Evolutionary conservation across 352 stramenopile species (phyloP).

Genomic region (Phytophthora crassamura): DNA sequence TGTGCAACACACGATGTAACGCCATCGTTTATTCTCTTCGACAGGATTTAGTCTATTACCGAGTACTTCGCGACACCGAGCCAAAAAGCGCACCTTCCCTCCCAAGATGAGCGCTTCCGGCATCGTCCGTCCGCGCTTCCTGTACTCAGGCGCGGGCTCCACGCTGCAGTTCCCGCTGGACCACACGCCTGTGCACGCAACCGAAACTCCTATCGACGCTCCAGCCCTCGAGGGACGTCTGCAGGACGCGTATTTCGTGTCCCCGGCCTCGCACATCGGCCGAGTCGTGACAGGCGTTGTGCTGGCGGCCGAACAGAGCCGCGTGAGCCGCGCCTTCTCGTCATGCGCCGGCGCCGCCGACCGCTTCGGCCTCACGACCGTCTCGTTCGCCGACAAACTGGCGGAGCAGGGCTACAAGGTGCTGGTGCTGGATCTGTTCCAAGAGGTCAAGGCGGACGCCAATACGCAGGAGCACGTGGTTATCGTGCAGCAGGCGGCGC

Average conservation of each 20-base stretch:
- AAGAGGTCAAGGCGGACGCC: constrained; percentile 29
- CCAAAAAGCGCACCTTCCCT: constrained; percentile 7
- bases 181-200: constrained; percentile 10
- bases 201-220: constrained; percentile 1
- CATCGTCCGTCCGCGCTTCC: constrained; percentile 50
- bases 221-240: constrained; percentile 8
- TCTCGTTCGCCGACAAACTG: constrained; percentile 88
- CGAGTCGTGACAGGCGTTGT: constrained; percentile 87
- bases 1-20: constrained; percentile 13
- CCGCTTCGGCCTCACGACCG: constrained; percentile 58
- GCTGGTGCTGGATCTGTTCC: constrained; percentile 66
- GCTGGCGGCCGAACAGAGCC: constrained; percentile 58
- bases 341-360: constrained; percentile 23
- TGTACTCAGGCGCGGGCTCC: constrained; percentile 57
- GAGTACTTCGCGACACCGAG: neutral
- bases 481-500: constrained; percentile 52
- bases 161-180: constrained; percentile 55
- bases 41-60: neutral
- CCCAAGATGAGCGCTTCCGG: constrained; percentile 39
- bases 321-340: constrained; percentile 41
- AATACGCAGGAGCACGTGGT: constrained; percentile 34
- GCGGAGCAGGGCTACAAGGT: constrained; percentile 91
- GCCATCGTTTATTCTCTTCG: neutral
- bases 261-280: constrained; percentile 76
- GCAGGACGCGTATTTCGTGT: constrained; percentile 76